Base-by-base conservation (phyloP, 2,329 filamentous ascomycete genomes). In the Fusarium falciforme region DNA sequence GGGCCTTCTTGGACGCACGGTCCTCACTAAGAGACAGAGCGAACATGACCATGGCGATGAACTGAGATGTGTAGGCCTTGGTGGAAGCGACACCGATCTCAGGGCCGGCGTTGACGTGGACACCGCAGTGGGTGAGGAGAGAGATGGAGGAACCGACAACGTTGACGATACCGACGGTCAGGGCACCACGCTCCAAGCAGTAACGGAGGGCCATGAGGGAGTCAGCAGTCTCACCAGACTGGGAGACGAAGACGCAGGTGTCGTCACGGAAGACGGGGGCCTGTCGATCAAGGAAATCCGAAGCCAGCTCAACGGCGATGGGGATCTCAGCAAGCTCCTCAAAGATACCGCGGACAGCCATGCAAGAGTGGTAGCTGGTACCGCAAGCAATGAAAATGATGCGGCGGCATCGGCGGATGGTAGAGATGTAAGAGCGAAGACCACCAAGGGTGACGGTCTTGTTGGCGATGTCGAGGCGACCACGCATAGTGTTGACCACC, bases 1-100 rank as follows among this genome's bases (percentile, higher is more conserved):
- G 91, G 87, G 93, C 91, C 80, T 93, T 90, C 91, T 99, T 99
- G 77, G 95, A 98, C 47, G 95, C 94, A 78, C 96, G 94, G 85
- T 99, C 96, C 87, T 99, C 96, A 80, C 94, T 96, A 67, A 99
- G 90, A 33, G 95, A 98, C 74, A 99, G 89, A 8, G 96, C 96
- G 80, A 99, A 98, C 96, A 99, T 99, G 86, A 98, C 93, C 95
- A 99, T 98, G 83, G 96, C 97, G 81, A 99, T 94, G 84, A 98
- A 99, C 84, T 99, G 96, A 55, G 96, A 98, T 16, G 96, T 99
- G 87, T 99, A 99, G 42, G 96, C 96, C 89, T 99, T 99, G 84
- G 96, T 99, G 55, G 96, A 98, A 70, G 96, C 96, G 76, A 99
- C 96, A 91, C 96, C 96, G 74, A 99, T 98, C 85, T 99, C 96